Base-by-base conservation (phyloP, 345 rosid species). In the Garcia nutans region DNA sequence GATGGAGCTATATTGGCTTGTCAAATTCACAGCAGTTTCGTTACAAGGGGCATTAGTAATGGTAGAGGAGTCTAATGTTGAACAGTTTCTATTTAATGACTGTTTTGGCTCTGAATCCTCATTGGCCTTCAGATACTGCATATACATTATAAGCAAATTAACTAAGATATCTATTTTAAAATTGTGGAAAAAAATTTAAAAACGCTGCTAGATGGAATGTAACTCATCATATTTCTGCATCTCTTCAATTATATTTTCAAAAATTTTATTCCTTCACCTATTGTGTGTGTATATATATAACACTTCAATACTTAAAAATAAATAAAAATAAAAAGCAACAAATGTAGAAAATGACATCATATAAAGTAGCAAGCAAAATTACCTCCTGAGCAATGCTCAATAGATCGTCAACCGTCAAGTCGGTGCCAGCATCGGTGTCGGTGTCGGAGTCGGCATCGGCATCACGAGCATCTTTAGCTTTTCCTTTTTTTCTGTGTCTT, bases 371-470 rank as follows among this genome's bases (percentile, higher is more conserved):
- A 8, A 63, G 16, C 23, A 8, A 60, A 75, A 26, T 78, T 33
- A 86, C 91, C 91, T 88, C 90, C 60, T 81, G 68, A 22, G 91
- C 91, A 69, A 89, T 85, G 83, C 79, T 82, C 56, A 88, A 33
- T 15, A 89, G 72, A 82, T 88, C 93, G 73, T 86, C 87, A 33
- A 79, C 86, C 7, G 85, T 86, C 58, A 89, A 84, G 19, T 77
- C 85, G 28, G 16, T 22, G 31, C 59, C 80, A 24, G 66, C 79
- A 3, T 71, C 61, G 37, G 33, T 55, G 60, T 28, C 6, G 59
- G 65, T 52, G 62, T 72, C 33, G 65, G n/a, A 10, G 45, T 70
- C 79, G 33, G 33, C 49, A 9, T 50, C 26, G 52, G 47, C 60
- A 44, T 60, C 60, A 44, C 26, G 59, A 71, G 5, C 72, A 20